phyloP scores from a whole-genome alignment of 108 stramenopile species.

The Nitzschia sp. region DNA sequence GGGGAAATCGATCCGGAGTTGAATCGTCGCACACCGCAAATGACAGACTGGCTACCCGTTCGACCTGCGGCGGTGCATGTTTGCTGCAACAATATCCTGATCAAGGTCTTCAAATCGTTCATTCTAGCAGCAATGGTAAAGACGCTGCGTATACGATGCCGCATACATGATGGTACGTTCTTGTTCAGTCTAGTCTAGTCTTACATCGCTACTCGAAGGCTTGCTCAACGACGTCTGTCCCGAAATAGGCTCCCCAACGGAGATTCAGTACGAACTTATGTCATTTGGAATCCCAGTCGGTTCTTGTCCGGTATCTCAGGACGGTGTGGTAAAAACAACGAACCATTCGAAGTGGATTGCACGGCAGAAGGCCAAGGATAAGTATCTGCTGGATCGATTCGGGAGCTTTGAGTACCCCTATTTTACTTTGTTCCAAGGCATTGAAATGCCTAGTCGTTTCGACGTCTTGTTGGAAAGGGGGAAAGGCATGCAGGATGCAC shows the following conservation, averaged over 20 bases:
- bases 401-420: background rate
- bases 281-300: slow-evolving; percentile 27
- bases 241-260: slow-evolving; percentile 12
- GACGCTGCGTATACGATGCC: background rate
- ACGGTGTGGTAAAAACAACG: slow-evolving; percentile 1
- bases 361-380: slow-evolving; percentile 1
- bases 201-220: background rate
- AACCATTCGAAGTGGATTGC: slow-evolving; percentile 21
- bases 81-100: background rate
- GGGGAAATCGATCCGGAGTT: background rate
- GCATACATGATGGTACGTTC: slow-evolving; percentile 5
- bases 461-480: slow-evolving; percentile 20
- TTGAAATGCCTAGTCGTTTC: slow-evolving; percentile 6
- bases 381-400: background rate
- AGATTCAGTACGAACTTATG: slow-evolving; percentile 8
- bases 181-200: background rate
- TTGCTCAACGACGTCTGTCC: background rate
- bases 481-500: slow-evolving; percentile 13
- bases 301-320: slow-evolving; percentile 12
- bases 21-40: background rate
- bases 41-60: slow-evolving; percentile 2
- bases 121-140: background rate
- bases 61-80: background rate
- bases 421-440: background rate
- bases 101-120: background rate